Evolutionary conservation across 306 rosid genomes (phyloP).

Genomic region (Fragaria vesca): DNA sequence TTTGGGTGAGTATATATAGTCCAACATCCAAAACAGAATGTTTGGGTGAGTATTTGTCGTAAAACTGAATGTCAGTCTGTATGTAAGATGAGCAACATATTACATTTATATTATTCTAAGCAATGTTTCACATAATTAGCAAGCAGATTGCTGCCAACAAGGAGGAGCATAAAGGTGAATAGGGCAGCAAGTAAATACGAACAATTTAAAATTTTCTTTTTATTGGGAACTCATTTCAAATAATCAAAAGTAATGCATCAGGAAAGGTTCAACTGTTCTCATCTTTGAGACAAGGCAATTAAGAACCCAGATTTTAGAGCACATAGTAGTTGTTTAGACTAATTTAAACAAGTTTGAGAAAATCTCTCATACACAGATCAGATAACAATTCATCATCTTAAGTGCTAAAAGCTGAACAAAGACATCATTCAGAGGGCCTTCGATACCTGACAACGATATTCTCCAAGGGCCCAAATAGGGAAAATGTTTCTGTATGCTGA

Average conservation of each 20-base stretch:
- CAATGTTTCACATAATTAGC: neutral
- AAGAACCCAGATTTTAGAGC: neutral
- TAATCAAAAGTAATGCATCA: neutral
- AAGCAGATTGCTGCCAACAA: too few species aligned
- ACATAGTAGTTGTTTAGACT: neutral
- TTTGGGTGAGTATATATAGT: too few species aligned
- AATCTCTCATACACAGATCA: neutral
- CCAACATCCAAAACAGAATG: neutral
- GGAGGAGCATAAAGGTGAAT: neutral
- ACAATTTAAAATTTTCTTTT: neutral
- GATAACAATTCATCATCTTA: neutral
- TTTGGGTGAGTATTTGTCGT: neutral
- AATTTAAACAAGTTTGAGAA: slow-evolving; percentile 5
- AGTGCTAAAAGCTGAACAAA: neutral
- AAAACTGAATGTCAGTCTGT: neutral
- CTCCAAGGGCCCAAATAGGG: slow-evolving; percentile 28
- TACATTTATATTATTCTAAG: neutral
- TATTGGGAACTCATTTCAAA: neutral
- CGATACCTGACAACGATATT: slow-evolving; percentile 31
- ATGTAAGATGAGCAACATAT: neutral
- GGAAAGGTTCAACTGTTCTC: neutral
- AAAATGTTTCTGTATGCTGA: slow-evolving; percentile 37
- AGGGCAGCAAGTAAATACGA: neutral
- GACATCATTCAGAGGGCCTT: slow-evolving; percentile 6
- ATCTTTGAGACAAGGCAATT: neutral